phyloP scores from a whole-genome alignment of 371 early-diverging fungal species.

The Dinochytrium kinnereticum region DNA sequence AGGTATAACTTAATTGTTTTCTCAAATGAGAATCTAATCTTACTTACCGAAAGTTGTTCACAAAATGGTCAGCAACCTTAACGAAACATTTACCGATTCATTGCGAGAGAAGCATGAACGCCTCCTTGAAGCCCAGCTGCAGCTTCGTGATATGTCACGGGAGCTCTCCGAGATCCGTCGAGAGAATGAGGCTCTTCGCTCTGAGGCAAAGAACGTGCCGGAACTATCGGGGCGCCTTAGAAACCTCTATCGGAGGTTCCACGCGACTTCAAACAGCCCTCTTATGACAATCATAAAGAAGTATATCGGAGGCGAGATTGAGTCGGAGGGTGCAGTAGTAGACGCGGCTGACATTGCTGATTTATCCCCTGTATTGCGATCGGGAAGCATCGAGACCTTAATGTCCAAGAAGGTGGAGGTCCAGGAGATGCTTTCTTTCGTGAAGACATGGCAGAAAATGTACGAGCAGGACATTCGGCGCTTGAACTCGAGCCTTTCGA shows the following conservation, averaged over 20 bases:
- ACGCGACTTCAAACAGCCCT: conserved; percentile 3
- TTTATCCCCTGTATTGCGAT: neutral
- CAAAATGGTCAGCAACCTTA: conserved; percentile 32
- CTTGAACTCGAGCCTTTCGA: neutral
- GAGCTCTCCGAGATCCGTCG: conserved; percentile 72
- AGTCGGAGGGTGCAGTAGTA: neutral
- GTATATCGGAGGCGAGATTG: too few species aligned
- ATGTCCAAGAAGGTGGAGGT: conserved; percentile 2
- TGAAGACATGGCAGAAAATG: neutral
- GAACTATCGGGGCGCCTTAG: conserved; percentile 62
- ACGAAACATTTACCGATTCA: conserved; percentile 44
- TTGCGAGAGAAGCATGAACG: conserved; percentile 64
- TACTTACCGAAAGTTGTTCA: conserved; percentile 27
- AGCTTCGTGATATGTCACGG: conserved; percentile 63
- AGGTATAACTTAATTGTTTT: conserved; percentile 27
- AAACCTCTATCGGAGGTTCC: neutral
- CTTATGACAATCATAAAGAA: neutral
- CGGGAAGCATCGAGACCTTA: neutral
- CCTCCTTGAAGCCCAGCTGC: conserved; percentile 63
- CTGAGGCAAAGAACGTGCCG: conserved; percentile 58
- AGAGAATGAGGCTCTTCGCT: conserved; percentile 59
- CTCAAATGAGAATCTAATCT: neutral
- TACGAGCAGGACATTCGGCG: neutral
- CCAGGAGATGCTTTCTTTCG: neutral
- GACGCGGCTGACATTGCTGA: conserved; percentile 1